Evolutionary conservation across 768 basidiomycete genomes (phyloP).

Genomic region (Tylopilus subfusipes): DNA sequence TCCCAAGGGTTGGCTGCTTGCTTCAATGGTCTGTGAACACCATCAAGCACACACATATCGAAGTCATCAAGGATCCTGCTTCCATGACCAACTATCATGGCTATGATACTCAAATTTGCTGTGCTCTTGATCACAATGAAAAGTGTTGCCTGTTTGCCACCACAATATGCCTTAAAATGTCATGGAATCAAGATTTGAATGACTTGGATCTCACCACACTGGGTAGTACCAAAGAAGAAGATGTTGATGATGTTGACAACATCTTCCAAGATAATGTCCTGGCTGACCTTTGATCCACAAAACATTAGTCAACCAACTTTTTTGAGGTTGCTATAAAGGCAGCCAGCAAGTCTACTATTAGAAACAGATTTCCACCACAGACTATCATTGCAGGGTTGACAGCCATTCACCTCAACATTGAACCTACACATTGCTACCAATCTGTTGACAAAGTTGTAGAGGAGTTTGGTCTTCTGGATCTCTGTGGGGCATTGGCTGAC

Average conservation of each 20-base stretch:
- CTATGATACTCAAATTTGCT: not conserved
- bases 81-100: conserved; percentile 6
- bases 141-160: not conserved
- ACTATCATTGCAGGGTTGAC: not conserved
- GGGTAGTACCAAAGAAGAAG: too few relatives aligned
- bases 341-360: not conserved
- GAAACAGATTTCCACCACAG: not conserved
- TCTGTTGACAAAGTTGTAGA: not conserved
- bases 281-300: not conserved
- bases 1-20: not conserved
- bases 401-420: not conserved
- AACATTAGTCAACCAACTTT: not conserved
- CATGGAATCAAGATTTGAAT: too few relatives aligned
- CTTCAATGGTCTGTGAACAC: not conserved
- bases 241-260: not conserved
- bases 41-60: not conserved
- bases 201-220: too few relatives aligned
- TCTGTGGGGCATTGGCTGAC: not conserved
- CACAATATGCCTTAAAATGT: not conserved
- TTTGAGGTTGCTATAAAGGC: not conserved
- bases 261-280: too few relatives aligned
- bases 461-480: not conserved
- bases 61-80: not conserved
- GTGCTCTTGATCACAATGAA: not conserved
- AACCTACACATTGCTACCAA: not conserved